A percentile compares a stretch with the other conserved stretches of the same genome.
These are phyloP conservation scores for Jackrogersella minutella DNA, from an alignment of 495 filamentous ascomycete genomes.

Conservation along the genomic window DNA sequence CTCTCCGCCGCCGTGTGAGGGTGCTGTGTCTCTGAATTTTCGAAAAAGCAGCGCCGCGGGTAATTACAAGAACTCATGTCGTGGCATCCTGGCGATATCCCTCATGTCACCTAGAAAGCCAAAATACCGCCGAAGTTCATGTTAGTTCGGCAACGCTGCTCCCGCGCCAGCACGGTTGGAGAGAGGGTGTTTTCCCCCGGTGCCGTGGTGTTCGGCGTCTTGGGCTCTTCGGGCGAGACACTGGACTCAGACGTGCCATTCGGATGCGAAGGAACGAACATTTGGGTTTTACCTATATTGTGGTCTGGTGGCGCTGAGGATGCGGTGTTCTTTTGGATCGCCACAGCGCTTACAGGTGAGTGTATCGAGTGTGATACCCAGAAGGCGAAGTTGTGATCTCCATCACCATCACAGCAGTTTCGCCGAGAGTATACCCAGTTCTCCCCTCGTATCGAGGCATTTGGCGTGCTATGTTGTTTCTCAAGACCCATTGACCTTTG, in stretches of 20 bases:
- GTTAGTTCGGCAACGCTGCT: constrained; percentile 10
- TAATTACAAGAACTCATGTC: constrained; percentile 32
- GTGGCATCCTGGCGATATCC: constrained; percentile 20
- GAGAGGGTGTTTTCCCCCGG: constrained; percentile 18
- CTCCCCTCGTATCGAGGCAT: neutral
- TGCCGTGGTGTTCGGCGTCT: constrained; percentile 24
- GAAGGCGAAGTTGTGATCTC: neutral
- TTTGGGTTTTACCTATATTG: constrained; percentile 13
- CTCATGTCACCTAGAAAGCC: constrained; percentile 19
- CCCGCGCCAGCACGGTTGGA: constrained; percentile 14
- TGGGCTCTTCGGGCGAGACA: constrained; percentile 22
- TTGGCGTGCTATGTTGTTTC: neutral
- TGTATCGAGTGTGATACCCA: constrained; percentile 13
- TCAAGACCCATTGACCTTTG: neutral
- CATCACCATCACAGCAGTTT: neutral
- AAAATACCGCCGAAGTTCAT: constrained; percentile 11
- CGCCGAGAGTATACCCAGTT: neutral
- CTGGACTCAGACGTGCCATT: constrained; percentile 24
- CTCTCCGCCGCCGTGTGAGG: neutral
- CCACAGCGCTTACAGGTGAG: constrained; percentile 17
- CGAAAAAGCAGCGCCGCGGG: constrained; percentile 21
- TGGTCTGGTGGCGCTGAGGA: constrained; percentile 21
- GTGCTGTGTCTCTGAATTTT: constrained; percentile 13
- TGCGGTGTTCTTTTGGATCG: neutral
- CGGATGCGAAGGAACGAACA: constrained; percentile 18